A percentile compares a stretch with the other conserved stretches of the same genome.
phyloP scores from a whole-genome alignment of 1,284 basidiomycete genomes.

The Ganoderma resinaceum region DNA sequence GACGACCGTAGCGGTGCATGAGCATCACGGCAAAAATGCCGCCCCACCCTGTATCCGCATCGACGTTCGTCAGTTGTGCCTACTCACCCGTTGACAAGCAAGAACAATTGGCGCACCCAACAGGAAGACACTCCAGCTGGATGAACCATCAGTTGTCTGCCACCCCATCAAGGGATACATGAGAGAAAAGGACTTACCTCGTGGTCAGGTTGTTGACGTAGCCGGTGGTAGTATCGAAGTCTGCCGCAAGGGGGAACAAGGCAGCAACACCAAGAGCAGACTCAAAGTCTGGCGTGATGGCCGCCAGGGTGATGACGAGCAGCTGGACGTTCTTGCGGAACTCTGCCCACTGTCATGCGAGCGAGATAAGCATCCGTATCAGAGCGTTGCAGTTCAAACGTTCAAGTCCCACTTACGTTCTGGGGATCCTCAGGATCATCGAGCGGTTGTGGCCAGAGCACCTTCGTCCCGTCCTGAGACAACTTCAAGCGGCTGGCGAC shows the following conservation, averaged over 20 bases:
- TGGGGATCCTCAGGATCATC: conserved; percentile 71
- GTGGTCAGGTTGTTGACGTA: conserved; percentile 71
- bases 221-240: conserved; percentile 63
- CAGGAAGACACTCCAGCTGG: conserved; percentile 73
- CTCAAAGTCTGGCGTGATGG: conserved; percentile 74
- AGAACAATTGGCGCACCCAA: conserved; percentile 46
- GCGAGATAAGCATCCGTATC: not conserved
- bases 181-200: conserved; percentile 14
- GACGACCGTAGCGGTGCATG: conserved; percentile 62
- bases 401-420: conserved; percentile 54
- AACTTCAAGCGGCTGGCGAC: conserved; percentile 58
- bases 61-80: not conserved
- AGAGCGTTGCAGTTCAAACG: not conserved
- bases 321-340: conserved; percentile 60
- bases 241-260: conserved; percentile 64
- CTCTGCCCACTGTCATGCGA: conserved; percentile 49
- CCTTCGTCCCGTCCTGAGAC: conserved; percentile 53
- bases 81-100: not conserved
- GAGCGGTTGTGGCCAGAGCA: conserved; percentile 68
- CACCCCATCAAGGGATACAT: not conserved
- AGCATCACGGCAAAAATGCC: conserved; percentile 65
- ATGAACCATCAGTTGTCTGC: conserved; percentile 6
- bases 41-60: conserved; percentile 57
- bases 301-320: conserved; percentile 66
- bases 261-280: conserved; percentile 69